A percentile compares a stretch with the other conserved stretches of the same genome.
phyloP scores from a whole-genome alignment of 306 rosid genomes.

The barrel medic (Medicago truncatula) region DNA sequence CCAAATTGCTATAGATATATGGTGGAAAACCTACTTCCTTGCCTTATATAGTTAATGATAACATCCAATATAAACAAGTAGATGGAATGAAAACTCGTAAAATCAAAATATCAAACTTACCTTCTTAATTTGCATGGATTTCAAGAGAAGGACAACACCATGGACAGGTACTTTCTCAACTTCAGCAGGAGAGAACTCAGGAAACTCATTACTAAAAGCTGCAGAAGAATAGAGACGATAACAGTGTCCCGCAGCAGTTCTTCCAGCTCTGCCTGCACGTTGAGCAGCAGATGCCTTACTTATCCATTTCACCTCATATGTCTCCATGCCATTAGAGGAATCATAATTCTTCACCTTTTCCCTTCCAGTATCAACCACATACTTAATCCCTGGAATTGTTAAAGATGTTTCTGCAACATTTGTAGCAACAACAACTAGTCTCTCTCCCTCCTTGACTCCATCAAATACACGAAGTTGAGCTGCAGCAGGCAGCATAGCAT shows the following conservation, averaged over 20 bases:
- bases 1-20: slow-evolving; percentile 30
- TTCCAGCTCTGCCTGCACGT: slow-evolving; percentile 91
- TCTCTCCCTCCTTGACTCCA: slow-evolving; percentile 72
- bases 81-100: slow-evolving; percentile 26
- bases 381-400: slow-evolving; percentile 92
- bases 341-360: slow-evolving; percentile 85
- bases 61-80: slow-evolving; percentile 31
- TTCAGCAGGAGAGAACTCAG: slow-evolving; percentile 79
- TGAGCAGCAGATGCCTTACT: slow-evolving; percentile 98
- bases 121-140: slow-evolving; percentile 83
- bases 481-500: slow-evolving; percentile 90
- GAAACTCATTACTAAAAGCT: slow-evolving; percentile 66
- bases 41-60: slow-evolving; percentile 7
- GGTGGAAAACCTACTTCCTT: slow-evolving; percentile 13
- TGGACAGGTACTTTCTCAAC: slow-evolving; percentile 85
- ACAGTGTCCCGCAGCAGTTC: slow-evolving; percentile 94
- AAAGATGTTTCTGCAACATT: slow-evolving; percentile 99
- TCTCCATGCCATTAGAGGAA: slow-evolving; percentile 81
- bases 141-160: slow-evolving; percentile 83
- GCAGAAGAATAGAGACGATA: slow-evolving; percentile 93
- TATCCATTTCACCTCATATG: slow-evolving; percentile 81
- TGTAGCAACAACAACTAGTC: slow-evolving; percentile 89
- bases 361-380: slow-evolving; percentile 91
- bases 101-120: slow-evolving; percentile 46
- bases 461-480: slow-evolving; percentile 83